Percentiles rank a stretch among this genome's conserved stretches.
These are phyloP conservation scores for Stereocaulon alpinum DNA, from an alignment of 495 filamentous ascomycete genomes.

Conservation along the genomic window DNA sequence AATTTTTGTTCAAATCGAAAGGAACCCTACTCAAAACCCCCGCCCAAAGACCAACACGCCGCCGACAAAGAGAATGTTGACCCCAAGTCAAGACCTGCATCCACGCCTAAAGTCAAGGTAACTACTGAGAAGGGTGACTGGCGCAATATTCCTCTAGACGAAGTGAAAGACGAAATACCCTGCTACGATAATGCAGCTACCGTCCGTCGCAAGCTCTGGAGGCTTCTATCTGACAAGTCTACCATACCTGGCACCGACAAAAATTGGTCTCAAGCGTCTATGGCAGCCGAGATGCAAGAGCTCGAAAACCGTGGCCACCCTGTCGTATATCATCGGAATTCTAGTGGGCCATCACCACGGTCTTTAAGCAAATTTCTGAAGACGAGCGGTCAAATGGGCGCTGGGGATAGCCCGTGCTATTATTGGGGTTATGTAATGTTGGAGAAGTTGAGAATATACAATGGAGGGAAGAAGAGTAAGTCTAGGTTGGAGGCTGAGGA, in stretches of 20 bases:
- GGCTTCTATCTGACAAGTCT: conserved; percentile 13
- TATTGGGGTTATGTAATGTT: conserved; percentile 19
- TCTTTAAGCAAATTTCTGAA: conserved; percentile 13
- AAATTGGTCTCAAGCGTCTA: conserved; percentile 18
- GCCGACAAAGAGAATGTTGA: conserved; percentile 20
- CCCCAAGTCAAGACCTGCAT: conserved; percentile 5
- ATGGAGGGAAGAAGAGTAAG: conserved; percentile 22
- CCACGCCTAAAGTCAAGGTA: background rate
- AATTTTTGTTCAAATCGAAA: conserved; percentile 1
- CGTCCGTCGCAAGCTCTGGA: conserved; percentile 21
- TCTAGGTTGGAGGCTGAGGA: conserved; percentile 17
- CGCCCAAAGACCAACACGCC: conserved; percentile 1
- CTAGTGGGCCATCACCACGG: conserved; percentile 6
- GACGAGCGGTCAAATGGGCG: conserved; percentile 19
- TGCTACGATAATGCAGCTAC: conserved; percentile 21
- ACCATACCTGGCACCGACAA: conserved; percentile 16
- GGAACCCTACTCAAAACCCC: conserved; percentile 17
- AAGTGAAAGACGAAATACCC: conserved; percentile 17
- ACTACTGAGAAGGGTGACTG: conserved; percentile 9
- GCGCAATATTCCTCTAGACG: conserved; percentile 17
- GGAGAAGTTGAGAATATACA: conserved; percentile 18
- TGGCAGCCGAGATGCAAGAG: conserved; percentile 18
- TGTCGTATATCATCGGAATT: conserved; percentile 12
- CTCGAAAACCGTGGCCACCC: conserved; percentile 10
- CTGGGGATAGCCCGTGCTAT: conserved; percentile 18